Conservation (phyloP, 2,329 filamentous ascomycete species). For the Aspergillus viridinutans region DNA sequence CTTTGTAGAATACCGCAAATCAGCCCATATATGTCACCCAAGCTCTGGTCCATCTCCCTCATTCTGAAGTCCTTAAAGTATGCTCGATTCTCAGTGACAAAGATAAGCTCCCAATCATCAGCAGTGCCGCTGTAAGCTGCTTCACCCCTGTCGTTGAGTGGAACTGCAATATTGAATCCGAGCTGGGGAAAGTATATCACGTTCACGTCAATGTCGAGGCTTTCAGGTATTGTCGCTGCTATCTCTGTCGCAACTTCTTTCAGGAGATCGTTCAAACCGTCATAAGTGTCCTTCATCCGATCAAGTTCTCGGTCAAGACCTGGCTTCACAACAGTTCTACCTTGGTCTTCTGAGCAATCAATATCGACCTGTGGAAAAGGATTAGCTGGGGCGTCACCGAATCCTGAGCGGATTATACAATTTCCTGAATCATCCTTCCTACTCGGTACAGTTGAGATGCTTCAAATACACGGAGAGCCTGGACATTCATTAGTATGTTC, state of each 20-base stretch:
- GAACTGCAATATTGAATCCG: constrained; percentile 79
- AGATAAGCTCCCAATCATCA: constrained; percentile 72
- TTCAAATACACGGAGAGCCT: constrained; percentile 60
- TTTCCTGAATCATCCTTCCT: constrained; percentile 66
- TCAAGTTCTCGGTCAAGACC: constrained; percentile 75
- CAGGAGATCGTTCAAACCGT: constrained; percentile 71
- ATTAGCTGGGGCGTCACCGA: too few species aligned
- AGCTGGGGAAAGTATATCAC: constrained; percentile 90
- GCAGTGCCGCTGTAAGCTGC: constrained; percentile 62
- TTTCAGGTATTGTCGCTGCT: constrained; percentile 57
- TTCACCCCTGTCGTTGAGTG: constrained; percentile 56
- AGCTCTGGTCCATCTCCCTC: constrained; percentile 71
- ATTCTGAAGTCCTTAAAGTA: constrained; percentile 88
- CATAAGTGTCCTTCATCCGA: constrained; percentile 69
- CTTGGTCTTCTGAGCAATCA: constrained; percentile 65
- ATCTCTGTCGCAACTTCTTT: constrained; percentile 64
- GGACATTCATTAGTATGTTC: constrained; percentile 1
- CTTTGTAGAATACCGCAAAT: constrained; percentile 62
- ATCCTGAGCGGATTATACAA: constrained; percentile 36
- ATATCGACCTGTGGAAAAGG: constrained; percentile 62
- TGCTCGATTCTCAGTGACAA: constrained; percentile 63
- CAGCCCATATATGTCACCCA: constrained; percentile 78
- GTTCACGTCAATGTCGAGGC: constrained; percentile 55
- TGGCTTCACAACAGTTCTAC: constrained; percentile 66
- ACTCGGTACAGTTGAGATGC: constrained; percentile 58